phyloP scores from a whole-genome alignment of 2,329 filamentous ascomycete species.

The Knoxdaviesia capensis region DNA sequence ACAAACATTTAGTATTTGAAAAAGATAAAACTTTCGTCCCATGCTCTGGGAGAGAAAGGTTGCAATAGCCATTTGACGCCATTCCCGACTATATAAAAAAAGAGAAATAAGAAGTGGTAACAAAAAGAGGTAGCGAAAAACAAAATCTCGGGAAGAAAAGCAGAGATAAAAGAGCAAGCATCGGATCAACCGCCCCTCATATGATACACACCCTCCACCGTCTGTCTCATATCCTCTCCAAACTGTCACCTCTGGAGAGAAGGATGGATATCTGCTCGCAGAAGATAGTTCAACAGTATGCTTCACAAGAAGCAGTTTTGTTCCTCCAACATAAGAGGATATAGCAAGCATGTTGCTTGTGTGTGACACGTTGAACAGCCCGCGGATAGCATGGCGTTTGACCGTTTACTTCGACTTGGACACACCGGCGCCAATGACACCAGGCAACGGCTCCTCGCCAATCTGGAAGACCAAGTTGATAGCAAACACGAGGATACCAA shows the following conservation, averaged over 20 bases:
- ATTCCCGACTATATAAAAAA: background rate
- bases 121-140: background rate
- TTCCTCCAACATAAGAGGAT: background rate
- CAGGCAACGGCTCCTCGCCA: conserved; percentile 72
- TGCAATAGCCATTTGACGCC: background rate
- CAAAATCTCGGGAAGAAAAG: background rate
- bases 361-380: background rate
- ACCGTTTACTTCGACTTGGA: conserved; percentile 40
- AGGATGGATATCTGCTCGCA: too few relatives aligned
- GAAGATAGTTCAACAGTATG: too few relatives aligned
- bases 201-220: too few relatives aligned
- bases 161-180: background rate
- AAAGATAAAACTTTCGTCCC: too few relatives aligned
- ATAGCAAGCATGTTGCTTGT: background rate
- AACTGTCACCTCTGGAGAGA: too few relatives aligned
- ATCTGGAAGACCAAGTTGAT: conserved; percentile 67
- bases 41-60: too few relatives aligned
- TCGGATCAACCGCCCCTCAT: background rate
- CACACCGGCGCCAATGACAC: conserved; percentile 91
- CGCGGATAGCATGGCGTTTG: too few relatives aligned
- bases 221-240: too few relatives aligned
- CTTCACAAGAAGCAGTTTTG: too few relatives aligned
- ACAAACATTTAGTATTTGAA: too few relatives aligned
- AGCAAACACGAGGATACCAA: conserved; percentile 46
- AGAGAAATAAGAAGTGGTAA: conserved; percentile 1